Evolutionary conservation across 495 filamentous ascomycete genomes (phyloP).

Genomic region (Aspergillus homomorphus): DNA sequence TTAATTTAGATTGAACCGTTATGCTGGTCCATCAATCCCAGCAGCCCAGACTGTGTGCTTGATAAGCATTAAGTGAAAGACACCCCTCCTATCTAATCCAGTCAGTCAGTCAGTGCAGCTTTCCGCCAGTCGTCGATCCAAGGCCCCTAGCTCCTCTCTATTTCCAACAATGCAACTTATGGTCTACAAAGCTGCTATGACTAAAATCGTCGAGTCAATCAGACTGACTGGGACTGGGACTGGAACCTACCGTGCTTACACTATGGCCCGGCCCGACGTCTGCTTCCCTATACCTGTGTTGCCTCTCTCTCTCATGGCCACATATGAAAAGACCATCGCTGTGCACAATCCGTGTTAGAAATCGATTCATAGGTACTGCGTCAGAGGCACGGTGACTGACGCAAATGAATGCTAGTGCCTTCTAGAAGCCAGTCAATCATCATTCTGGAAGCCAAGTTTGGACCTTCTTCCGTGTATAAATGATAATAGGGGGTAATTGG

Average conservation of each 20-base stretch:
- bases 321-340: not conserved
- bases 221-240: not conserved
- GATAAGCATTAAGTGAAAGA: not conserved
- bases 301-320: too few species aligned
- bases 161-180: too few species aligned
- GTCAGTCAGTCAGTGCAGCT: not conserved
- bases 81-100: not conserved
- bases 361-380: not conserved
- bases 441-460: not conserved
- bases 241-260: too few species aligned
- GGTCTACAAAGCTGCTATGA: too few species aligned
- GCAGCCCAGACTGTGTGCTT: not conserved
- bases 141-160: not conserved
- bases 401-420: not conserved
- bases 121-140: not conserved
- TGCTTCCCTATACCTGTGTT: too few species aligned
- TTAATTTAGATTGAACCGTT: not conserved
- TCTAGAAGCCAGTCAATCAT: not conserved
- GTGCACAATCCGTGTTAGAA: not conserved
- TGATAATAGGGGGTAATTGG: not conserved
- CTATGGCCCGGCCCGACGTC: too few species aligned
- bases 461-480: not conserved
- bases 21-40: not conserved
- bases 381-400: not conserved
- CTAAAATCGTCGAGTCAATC: too few species aligned